phyloP scores from a whole-genome alignment of 495 filamentous ascomycete species.

The Neurospora terricola region DNA sequence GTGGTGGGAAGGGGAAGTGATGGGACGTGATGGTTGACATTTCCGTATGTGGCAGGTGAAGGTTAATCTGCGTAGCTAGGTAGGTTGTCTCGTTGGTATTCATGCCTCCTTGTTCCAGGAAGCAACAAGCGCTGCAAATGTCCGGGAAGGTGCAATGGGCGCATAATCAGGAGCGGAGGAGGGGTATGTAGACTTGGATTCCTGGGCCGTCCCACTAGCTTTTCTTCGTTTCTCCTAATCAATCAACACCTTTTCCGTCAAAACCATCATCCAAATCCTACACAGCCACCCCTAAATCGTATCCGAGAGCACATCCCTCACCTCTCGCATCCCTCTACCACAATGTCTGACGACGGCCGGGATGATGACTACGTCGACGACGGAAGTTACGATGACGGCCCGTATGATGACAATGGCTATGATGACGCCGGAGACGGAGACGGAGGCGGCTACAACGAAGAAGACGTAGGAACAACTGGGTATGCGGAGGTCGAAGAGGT shows the following conservation, averaged over 20 bases:
- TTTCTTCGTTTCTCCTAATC: background rate
- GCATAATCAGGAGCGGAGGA: background rate
- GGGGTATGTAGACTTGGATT: background rate
- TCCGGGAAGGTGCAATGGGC: background rate
- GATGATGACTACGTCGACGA: background rate
- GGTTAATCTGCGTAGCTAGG: background rate
- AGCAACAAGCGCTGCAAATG: background rate
- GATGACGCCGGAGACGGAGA: background rate
- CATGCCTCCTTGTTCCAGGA: background rate
- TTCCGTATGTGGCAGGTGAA: background rate
- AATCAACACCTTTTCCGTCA: background rate
- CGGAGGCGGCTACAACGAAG: background rate
- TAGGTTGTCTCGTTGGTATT: too few relatives aligned
- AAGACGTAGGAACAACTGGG: background rate
- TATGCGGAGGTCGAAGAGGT: background rate
- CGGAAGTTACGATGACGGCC: background rate
- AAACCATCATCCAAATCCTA: background rate
- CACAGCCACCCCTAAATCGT: background rate
- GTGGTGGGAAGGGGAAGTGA: background rate
- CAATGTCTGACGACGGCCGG: background rate
- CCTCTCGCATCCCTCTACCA: background rate
- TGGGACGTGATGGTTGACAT: background rate
- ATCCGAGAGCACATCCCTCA: background rate
- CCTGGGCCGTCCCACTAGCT: accelerated
- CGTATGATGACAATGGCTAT: background rate